Base-by-base conservation (phyloP, 139 green algal species). In the Protoeuglena noctilucae region DNA sequence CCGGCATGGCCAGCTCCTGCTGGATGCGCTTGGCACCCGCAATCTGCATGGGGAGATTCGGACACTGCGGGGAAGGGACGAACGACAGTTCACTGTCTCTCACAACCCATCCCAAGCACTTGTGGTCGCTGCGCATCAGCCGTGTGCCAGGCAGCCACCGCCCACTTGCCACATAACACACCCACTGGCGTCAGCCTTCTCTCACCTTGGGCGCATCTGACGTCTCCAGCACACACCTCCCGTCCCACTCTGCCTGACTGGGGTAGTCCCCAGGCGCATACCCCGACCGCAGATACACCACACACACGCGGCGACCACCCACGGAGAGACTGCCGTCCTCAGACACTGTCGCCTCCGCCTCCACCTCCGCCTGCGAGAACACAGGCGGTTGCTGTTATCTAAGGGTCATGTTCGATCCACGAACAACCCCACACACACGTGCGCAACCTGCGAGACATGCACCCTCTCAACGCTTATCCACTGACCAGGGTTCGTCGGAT, bases 11-110 rank as follows among this genome's bases (percentile, higher is more conserved):
- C 24, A 91, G 58, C 48, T 82, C 71, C 68, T 94, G 86, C 80
- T 98, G 66, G 14, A 96, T 68, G 67, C 94, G 95, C 70, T 98
- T 96, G 19, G 81, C 68, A 17, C 88, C 88, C 21, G 84, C 80
- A 39, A 98, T 80, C 67, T 98, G 90, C 62, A 88, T 87, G 2
- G 76, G 74, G 21, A 90, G 72, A 0, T 64, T 83, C 21, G 89
- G 90, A n/a, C n/a, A n/a, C n/a, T n/a, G n/a, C n/a, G n/a, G n/a
- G n/a, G n/a, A n/a, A n/a, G n/a, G n/a, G n/a, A n/a, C n/a, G n/a
- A n/a, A n/a, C n/a, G n/a, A n/a, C n/a, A n/a, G n/a, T n/a, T n/a
- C n/a, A n/a, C n/a, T n/a, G n/a, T n/a, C n/a, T n/a, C n/a, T n/a
- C n/a, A n/a, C n/a, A n/a, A n/a, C n/a, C n/a, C n/a, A n/a, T n/a